Percentiles rank a stretch among this genome's conserved stretches.
phyloP scores from a whole-genome alignment of 805 yeast genomes.

The Zygosaccharomyces rouxii region DNA sequence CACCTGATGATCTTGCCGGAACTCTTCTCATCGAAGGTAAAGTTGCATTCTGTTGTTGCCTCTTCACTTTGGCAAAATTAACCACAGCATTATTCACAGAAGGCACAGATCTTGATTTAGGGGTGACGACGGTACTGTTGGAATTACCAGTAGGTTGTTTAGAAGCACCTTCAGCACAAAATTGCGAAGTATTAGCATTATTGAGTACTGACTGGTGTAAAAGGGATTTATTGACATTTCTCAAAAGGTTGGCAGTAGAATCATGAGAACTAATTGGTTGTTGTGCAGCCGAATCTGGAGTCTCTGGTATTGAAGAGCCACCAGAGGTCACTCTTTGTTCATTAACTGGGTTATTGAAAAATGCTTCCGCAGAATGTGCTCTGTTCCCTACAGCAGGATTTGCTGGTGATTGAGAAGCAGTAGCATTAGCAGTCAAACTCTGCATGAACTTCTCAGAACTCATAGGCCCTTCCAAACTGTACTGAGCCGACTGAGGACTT shows the following conservation, averaged over 20 bases:
- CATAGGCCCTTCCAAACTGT: slow-evolving; percentile 15
- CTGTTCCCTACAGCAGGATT: slow-evolving; percentile 20
- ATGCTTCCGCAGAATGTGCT: slow-evolving; percentile 48
- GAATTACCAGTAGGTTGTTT: slow-evolving; percentile 12
- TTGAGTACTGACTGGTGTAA: slow-evolving; percentile 26
- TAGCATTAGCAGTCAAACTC: slow-evolving; percentile 37
- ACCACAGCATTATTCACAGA: slow-evolving; percentile 30
- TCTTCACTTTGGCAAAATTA: slow-evolving; percentile 30
- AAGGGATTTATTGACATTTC: slow-evolving; percentile 28
- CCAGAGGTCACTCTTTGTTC: slow-evolving; percentile 14
- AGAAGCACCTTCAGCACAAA: slow-evolving; percentile 21
- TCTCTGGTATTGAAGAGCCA: slow-evolving; percentile 12
- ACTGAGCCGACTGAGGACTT: slow-evolving; percentile 10
- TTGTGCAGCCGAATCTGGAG: slow-evolving; percentile 11
- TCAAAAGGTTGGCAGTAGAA: slow-evolving; percentile 26
- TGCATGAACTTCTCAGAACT: slow-evolving; percentile 35
- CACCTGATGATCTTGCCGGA: slow-evolving; percentile 17
- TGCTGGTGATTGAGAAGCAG: slow-evolving; percentile 23
- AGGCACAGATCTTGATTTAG: slow-evolving; percentile 34
- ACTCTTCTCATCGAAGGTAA: slow-evolving; percentile 35
- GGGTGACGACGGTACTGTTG: slow-evolving; percentile 32
- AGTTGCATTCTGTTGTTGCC: slow-evolving; percentile 25
- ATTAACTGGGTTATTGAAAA: slow-evolving; percentile 38
- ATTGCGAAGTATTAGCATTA: slow-evolving; percentile 15
- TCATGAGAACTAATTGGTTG: slow-evolving; percentile 15